Conservation (phyloP, 2,329 filamentous ascomycete species). For the Helminthosporium solani region DNA sequence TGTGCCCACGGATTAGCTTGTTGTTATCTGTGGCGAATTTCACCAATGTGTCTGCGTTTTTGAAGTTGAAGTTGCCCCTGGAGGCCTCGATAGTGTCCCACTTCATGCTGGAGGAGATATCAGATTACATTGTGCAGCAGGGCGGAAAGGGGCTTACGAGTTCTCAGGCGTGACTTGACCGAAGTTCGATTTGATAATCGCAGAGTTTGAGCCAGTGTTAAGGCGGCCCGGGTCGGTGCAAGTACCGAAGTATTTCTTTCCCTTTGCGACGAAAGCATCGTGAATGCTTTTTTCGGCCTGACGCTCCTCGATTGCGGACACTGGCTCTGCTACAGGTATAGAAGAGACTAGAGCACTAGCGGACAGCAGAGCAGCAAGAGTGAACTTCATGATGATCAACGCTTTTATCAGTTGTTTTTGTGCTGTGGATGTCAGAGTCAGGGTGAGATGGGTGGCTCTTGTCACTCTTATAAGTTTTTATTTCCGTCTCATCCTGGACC, state of each 20-base stretch:
- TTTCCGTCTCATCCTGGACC: not conserved
- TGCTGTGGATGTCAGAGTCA: conserved; percentile 1
- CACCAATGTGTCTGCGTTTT: conserved; percentile 57
- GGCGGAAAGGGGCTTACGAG: conserved; percentile 25
- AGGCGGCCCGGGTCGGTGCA: conserved; percentile 59
- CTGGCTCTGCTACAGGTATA: conserved; percentile 32
- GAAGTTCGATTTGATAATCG: conserved; percentile 63
- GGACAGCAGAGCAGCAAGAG: conserved; percentile 29
- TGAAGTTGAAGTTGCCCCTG: conserved; percentile 51
- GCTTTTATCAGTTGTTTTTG: not conserved
- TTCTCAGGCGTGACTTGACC: conserved; percentile 69
- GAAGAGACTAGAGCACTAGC: conserved; percentile 31
- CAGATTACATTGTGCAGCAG: conserved; percentile 2
- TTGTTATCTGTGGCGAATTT: conserved; percentile 60
- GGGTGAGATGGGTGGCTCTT: not conserved
- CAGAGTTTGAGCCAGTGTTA: conserved; percentile 52
- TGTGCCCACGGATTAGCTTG: conserved; percentile 65
- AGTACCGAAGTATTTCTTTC: conserved; percentile 67
- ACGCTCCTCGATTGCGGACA: conserved; percentile 28
- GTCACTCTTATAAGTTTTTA: not conserved
- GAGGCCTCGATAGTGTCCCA: conserved; percentile 60
- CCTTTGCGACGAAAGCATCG: conserved; percentile 59
- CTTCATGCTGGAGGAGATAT: conserved; percentile 56
- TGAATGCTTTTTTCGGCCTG: conserved; percentile 53
- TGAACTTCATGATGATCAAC: conserved; percentile 33